Evolutionary conservation across 495 filamentous ascomycete species (phyloP).

Genomic region (Clohesyomyces aquaticus): DNA sequence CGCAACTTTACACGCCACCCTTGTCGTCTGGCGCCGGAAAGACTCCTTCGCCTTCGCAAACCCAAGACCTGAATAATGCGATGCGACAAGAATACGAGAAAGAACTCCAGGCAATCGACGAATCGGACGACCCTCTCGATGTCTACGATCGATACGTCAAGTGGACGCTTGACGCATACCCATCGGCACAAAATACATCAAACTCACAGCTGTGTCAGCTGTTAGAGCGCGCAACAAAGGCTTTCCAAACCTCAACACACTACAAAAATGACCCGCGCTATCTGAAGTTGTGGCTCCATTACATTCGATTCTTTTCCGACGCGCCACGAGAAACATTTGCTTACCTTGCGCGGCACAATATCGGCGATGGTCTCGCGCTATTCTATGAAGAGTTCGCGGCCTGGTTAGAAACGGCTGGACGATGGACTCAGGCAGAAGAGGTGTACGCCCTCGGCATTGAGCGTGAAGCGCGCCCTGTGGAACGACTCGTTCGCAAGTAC

Average conservation of each 20-base stretch:
- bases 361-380: slow-evolving; percentile 86
- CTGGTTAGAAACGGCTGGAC: slow-evolving; percentile 82
- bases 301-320: slow-evolving; percentile 90
- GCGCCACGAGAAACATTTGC: slow-evolving; percentile 88
- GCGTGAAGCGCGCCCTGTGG: slow-evolving; percentile 78
- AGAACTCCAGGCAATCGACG: slow-evolving; percentile 74
- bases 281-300: slow-evolving; percentile 89
- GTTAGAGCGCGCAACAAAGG: slow-evolving; percentile 87
- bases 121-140: slow-evolving; percentile 94
- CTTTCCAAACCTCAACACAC: slow-evolving; percentile 78
- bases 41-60: slow-evolving; percentile 65
- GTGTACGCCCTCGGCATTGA: slow-evolving; percentile 88
- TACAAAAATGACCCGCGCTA: slow-evolving; percentile 97
- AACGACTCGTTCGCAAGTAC: slow-evolving; percentile 83
- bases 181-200: slow-evolving; percentile 87
- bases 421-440: slow-evolving; percentile 92
- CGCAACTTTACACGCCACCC: slow-evolving; percentile 76
- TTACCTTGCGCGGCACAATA: slow-evolving; percentile 83
- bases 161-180: slow-evolving; percentile 95
- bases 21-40: slow-evolving; percentile 57
- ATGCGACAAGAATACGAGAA: slow-evolving; percentile 83
- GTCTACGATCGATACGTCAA: slow-evolving; percentile 95
- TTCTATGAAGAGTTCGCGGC: slow-evolving; percentile 97
- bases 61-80: slow-evolving; percentile 73
- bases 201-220: slow-evolving; percentile 86